A percentile compares a stretch with the other conserved stretches of the same genome.
phyloP scores from a whole-genome alignment of 148 eudicot species.

The Vaccinium darrowii region DNA sequence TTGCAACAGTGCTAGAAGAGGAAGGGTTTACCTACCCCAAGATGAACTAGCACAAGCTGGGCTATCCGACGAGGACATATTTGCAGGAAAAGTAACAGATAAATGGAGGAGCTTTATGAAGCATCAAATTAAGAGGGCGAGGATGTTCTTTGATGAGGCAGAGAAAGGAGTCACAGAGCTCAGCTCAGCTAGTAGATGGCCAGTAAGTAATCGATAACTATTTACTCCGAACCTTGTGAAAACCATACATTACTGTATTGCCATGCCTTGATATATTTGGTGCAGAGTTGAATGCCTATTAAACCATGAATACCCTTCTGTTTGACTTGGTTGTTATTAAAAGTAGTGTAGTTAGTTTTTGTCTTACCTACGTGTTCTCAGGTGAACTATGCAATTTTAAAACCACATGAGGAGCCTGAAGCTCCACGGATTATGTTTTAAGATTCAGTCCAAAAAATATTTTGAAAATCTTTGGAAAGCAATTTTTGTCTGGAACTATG shows the following conservation, averaged over 20 bases:
- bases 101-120: conserved; percentile 95
- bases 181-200: conserved; percentile 92
- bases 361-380: not conserved
- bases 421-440: not conserved
- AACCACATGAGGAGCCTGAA: not conserved
- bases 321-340: not conserved
- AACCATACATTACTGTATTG: not conserved
- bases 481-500: not conserved
- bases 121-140: conserved; percentile 86
- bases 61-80: conserved; percentile 92
- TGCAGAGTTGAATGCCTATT: not conserved
- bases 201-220: conserved; percentile 44
- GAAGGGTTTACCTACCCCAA: conserved; percentile 88
- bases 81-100: conserved; percentile 84
- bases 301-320: not conserved
- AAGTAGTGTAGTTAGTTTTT: not conserved
- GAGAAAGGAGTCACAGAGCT: conserved; percentile 88
- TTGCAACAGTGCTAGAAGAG: conserved; percentile 76
- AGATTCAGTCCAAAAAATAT: not conserved
- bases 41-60: conserved; percentile 96
- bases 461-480: not conserved
- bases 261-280: not conserved
- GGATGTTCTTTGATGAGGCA: conserved; percentile 89
- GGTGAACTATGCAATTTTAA: not conserved
- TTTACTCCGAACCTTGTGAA: too few species aligned